These are phyloP conservation scores for Sesbania bispinosa DNA, from an alignment of 306 rosid genomes.

Conservation along the genomic window DNA sequence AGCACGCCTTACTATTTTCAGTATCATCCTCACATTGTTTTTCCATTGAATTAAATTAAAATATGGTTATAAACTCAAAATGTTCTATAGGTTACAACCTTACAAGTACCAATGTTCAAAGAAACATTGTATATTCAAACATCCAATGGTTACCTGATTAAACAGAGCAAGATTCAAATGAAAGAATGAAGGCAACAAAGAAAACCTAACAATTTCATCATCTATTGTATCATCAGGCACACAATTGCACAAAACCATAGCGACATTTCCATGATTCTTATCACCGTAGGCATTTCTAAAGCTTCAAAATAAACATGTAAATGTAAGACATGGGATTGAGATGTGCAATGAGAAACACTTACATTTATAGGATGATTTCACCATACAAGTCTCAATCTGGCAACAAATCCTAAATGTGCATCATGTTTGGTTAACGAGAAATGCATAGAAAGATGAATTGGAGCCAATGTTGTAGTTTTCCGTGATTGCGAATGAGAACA, in stretches of 20 bases:
- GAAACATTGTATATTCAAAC: background rate
- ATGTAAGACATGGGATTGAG: too few species aligned
- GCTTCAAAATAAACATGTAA: background rate
- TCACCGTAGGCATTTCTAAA: background rate
- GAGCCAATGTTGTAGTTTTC: too few species aligned
- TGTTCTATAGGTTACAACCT: background rate
- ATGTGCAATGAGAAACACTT: too few species aligned
- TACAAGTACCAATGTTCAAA: background rate
- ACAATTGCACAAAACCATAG: background rate
- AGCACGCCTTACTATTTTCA: background rate
- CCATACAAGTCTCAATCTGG: too few species aligned
- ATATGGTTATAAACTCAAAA: too few species aligned
- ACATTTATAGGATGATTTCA: too few species aligned
- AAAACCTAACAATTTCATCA: background rate
- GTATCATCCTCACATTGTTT: background rate
- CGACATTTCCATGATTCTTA: background rate
- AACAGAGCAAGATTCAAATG: background rate
- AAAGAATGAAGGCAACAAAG: background rate
- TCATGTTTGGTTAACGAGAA: too few species aligned
- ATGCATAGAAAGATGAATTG: too few species aligned
- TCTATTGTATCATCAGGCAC: background rate
- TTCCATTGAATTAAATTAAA: conserved; percentile 1
- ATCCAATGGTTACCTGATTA: background rate
- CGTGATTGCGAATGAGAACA: too few species aligned
- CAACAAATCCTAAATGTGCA: too few species aligned